Evolutionary conservation across 2,329 filamentous ascomycete genomes (phyloP).

Genomic region (Karstenula rhodostoma): DNA sequence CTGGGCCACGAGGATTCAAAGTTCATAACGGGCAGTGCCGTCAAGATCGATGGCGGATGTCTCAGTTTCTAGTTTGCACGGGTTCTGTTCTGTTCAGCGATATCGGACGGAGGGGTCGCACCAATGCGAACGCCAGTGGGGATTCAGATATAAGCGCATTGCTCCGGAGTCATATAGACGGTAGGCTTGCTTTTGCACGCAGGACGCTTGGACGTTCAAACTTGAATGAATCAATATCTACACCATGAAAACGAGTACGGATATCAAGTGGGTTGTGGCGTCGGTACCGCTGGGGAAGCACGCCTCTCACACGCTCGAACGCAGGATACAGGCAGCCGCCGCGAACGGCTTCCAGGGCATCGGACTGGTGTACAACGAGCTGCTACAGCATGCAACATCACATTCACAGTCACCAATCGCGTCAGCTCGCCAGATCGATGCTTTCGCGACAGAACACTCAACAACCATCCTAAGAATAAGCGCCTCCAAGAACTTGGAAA

Average conservation of each 20-base stretch:
- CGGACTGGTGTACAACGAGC: slow-evolving; percentile 16
- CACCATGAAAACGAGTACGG: slow-evolving; percentile 1
- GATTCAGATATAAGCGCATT: slow-evolving; percentile 8
- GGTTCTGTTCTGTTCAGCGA: not conserved
- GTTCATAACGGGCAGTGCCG: slow-evolving; percentile 49
- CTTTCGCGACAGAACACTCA: not conserved
- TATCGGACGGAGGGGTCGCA: slow-evolving; percentile 1
- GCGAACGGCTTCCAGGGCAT: slow-evolving; percentile 16
- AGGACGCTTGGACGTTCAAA: not conserved
- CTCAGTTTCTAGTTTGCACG: slow-evolving; percentile 34
- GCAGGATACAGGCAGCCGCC: slow-evolving; percentile 18
- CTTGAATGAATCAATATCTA: not conserved
- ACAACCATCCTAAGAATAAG: not conserved
- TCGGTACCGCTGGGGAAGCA: slow-evolving; percentile 13
- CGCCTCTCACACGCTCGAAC: slow-evolving; percentile 11
- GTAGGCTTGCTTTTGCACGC: not conserved
- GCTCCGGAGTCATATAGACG: slow-evolving; percentile 15
- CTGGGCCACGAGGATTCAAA: slow-evolving; percentile 50
- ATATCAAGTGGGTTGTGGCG: not conserved
- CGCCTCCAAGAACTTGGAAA: slow-evolving; percentile 10
- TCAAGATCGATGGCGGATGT: slow-evolving; percentile 47
- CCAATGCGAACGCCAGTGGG: not conserved
- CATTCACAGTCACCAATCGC: not conserved
- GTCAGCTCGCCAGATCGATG: not conserved
- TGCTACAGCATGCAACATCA: slow-evolving; percentile 3